These are phyloP conservation scores for Aegilops tauschii DNA, from an alignment of 176 grass and related monocot species.

Conservation along the genomic window DNA sequence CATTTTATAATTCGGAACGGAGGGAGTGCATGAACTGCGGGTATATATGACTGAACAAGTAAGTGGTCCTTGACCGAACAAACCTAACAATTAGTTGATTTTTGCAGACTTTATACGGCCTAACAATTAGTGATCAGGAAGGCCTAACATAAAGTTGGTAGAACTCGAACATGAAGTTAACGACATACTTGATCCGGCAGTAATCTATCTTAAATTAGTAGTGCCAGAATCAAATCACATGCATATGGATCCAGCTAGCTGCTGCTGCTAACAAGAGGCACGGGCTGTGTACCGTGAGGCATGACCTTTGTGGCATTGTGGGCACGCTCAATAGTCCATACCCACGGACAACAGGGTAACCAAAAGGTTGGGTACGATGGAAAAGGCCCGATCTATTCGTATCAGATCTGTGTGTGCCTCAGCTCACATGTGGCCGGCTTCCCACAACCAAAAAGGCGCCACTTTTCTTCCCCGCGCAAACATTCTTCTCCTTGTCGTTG, in stretches of 20 bases:
- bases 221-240: constrained; percentile 2
- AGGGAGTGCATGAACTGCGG: neutral
- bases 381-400: constrained; percentile 21
- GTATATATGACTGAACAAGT: neutral
- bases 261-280: neutral
- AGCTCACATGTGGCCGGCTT: constrained; percentile 23
- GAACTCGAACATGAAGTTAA: neutral
- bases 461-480: constrained; percentile 26
- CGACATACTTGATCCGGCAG: neutral
- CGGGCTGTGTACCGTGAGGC: neutral
- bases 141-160: neutral
- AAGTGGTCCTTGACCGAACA: neutral
- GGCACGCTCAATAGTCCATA: neutral
- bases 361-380: neutral
- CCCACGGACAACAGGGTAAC: neutral
- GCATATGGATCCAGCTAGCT: neutral
- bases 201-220: neutral
- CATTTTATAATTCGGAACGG: neutral
- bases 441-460: neutral
- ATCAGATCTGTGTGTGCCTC: neutral
- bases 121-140: neutral
- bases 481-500: constrained; percentile 25
- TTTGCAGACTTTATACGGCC: neutral
- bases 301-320: neutral
- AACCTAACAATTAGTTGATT: neutral